Base-by-base conservation (phyloP, 2,329 filamentous ascomycete species). In the Cladophialophora chaetospira region DNA sequence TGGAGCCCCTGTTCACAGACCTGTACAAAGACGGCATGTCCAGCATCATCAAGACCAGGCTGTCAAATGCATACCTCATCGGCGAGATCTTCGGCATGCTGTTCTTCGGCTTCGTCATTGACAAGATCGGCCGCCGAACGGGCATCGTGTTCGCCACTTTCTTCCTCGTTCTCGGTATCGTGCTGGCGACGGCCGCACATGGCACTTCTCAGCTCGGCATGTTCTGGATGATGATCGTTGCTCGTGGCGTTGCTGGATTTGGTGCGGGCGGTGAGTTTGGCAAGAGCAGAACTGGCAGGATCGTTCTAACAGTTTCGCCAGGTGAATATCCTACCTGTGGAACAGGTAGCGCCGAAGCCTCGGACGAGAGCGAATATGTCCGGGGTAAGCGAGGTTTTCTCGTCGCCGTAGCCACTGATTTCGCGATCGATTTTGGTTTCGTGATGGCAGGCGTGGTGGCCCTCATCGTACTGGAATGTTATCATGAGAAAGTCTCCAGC, bases 351-450 rank as follows among this genome's bases (percentile, higher is more conserved):
- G 89, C 91, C 2, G 92, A 97, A 73, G 88, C 87, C 2, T 91
- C 87, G 0, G 89, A 89, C 21, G 89, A 95, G 69, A 77, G 96
- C 58, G 89, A 90, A 71, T 73, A 75, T 15, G 92, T 92, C 8
- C 87, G 87, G 10, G 80, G 92, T n/a, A 93, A 96, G 69, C 81
- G 88, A 38, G 95, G 90, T 89, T 96, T 91, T 68, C 88, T 93
- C 65, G 79, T 96, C 63, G 95, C 94, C 11, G 76, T 83, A 71
- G 72, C 82, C 72, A 96, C 89, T 43, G 94, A 95, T 72, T 84
- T 88, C 21, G 88, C 91, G 78, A 95, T 96, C 58, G 89, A 95
- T 69, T 82, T 85, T 49, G 91, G 89, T 1, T 96, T 95, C 63
- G 88, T 95, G 2, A 77, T 92, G 54, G 87, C 89, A 5, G 87